Base-by-base conservation (phyloP, 140 eudicot species). In the Oenanthe javanica region DNA sequence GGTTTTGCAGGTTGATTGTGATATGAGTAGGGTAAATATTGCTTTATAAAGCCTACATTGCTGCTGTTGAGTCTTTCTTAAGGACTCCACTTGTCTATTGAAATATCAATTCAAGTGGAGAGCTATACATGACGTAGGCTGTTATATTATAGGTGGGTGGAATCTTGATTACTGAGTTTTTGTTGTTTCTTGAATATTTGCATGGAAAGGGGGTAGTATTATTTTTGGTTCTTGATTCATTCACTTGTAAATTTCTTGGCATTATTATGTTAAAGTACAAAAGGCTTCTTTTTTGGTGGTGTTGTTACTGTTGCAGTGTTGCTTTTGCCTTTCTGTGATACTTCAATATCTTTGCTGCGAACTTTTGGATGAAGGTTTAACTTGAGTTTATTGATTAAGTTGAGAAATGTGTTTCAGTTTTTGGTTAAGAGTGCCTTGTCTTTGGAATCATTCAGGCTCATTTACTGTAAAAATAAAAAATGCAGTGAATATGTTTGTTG, bases 401-500 rank as follows among this genome's bases (percentile, higher is more conserved):
- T 54, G 66, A 21, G 23, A 51, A 31, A 9, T 51, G 36, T 38
- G 31, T 77, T 52, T 1, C n/a, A 50, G 48, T 3, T n/a, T 23
- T 76, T 69, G 49, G 63, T 51, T 46, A 15, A 45, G 36, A 79
- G 85, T 43, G 36, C 43, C 81, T 85, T 76, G 51, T 80, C 78
- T 19, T 51, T 54, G 50, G 80, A 75, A 64, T 57, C 72, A 75
- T 77, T 50, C 45, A 46, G 36, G 77, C 31, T 63, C 14, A 36
- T 67, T 52, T 57, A 71, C 79, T 51, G 79, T 43, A 50, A 48
- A 25, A 27, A 71, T 70, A 80, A 14, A 27, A 71, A 76, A 80
- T 67, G 74, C 83, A 86, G 86, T 78, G 81, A 63, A 66, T 78
- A 77, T 72, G 69, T 78, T 61, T 51, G 85, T 71, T 25, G 69